Percentiles rank a stretch among this genome's conserved stretches.
Evolutionary conservation across 2,329 filamentous ascomycete genomes (phyloP).

Genomic region (Alternaria ventricosa): DNA sequence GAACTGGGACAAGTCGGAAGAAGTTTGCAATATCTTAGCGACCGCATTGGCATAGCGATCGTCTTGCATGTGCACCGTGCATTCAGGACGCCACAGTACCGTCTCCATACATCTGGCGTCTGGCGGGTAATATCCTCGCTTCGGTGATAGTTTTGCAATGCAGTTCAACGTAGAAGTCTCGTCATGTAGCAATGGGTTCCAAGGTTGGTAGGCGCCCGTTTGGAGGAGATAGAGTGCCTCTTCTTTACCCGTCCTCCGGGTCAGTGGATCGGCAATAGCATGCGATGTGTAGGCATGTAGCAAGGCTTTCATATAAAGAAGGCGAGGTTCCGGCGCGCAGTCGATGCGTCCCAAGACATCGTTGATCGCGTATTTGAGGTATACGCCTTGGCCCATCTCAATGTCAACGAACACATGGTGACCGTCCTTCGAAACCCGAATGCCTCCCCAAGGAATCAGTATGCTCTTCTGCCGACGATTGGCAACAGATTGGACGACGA

Average conservation of each 20-base stretch:
- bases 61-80: conserved; percentile 38
- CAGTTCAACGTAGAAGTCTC: conserved; percentile 10
- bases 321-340: conserved; percentile 62
- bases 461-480: conserved; percentile 57
- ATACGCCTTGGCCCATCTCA: conserved; percentile 42
- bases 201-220: conserved; percentile 57
- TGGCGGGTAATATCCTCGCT: conserved; percentile 41
- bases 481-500: conserved; percentile 59
- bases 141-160: conserved; percentile 49
- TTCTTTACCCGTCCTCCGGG: conserved; percentile 65
- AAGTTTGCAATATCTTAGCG: conserved; percentile 19
- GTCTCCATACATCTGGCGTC: conserved; percentile 35
- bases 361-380: conserved; percentile 62
- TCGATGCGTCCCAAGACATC: conserved; percentile 61
- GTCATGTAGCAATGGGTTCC: conserved; percentile 21
- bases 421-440: conserved; percentile 33
- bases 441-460: conserved; percentile 59
- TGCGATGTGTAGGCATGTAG: conserved; percentile 68
- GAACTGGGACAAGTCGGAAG: conserved; percentile 17
- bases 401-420: conserved; percentile 55
- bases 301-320: conserved; percentile 64
- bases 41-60: conserved; percentile 32
- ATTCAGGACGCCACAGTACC: conserved; percentile 38
- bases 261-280: conserved; percentile 63
- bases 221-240: conserved; percentile 61